These are phyloP conservation scores for Atalantia buxifolia DNA, from an alignment of 345 rosid species.

Conservation along the genomic window DNA sequence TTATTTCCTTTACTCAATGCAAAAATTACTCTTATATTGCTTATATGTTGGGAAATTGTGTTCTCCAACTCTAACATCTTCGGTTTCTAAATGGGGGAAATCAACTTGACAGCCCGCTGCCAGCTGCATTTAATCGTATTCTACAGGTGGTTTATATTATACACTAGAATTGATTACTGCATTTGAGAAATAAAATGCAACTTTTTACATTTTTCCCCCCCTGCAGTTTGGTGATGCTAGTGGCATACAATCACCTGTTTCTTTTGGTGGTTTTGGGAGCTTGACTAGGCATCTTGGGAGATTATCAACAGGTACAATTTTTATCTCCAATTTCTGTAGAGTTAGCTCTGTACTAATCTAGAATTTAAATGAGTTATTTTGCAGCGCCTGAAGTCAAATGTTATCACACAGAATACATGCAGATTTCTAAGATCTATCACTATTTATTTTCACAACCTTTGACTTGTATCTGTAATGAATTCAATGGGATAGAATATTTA, in stretches of 20 bases:
- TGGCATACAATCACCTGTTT: constrained; percentile 97
- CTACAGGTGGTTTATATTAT: constrained; percentile 59
- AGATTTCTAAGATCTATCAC: neutral
- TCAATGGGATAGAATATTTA: neutral
- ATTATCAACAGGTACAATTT: constrained; percentile 66
- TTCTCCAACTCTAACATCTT: constrained; percentile 32
- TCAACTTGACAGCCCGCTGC: constrained; percentile 70
- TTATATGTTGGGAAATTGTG: constrained; percentile 12
- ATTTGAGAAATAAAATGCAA: constrained; percentile 7
- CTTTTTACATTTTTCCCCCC: constrained; percentile 18
- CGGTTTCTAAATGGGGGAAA: constrained; percentile 32
- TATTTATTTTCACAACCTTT: neutral
- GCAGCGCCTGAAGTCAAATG: neutral
- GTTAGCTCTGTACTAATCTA: neutral
- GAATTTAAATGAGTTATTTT: neutral
- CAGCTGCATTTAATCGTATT: constrained; percentile 84
- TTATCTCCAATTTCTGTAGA: neutral
- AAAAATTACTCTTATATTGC: neutral
- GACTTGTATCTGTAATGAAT: neutral
- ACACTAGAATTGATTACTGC: constrained; percentile 2
- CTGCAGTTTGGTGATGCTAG: constrained; percentile 99
- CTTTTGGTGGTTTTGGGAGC: constrained; percentile 98
- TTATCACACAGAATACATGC: too few relatives aligned
- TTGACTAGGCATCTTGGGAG: constrained; percentile 89
- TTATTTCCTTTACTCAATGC: neutral